Base-by-base conservation (phyloP, 495 filamentous ascomycete species). In the Aspergillus sclerotiicarbonarius region DNA sequence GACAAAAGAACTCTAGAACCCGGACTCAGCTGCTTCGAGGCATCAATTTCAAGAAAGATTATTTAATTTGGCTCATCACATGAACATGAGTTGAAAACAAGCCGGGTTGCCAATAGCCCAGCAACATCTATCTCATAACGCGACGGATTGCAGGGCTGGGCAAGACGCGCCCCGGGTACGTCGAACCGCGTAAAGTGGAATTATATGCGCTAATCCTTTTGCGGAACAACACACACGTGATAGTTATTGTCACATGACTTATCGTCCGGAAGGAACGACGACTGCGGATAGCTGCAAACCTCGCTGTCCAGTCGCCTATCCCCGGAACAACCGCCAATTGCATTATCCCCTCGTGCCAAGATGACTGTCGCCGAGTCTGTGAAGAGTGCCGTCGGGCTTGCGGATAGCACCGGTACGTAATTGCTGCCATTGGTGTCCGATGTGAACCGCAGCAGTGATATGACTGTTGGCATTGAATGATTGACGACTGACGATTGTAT, bases 341-440 rank as follows among this genome's bases (percentile, higher is more conserved):
- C 59, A 53, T 47, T 60, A 51, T 46, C 54, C 25, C 55, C 65
- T 60, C 49, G 25, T 35, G 41, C 31, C 67, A 78, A 67, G 54
- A 80, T 78, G 77, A 76, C 76, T 60, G 72, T 78, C 62, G 59
- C 58, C 39, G 82, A 86, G 69, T 72, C 80, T 45, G 71, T 84
- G 59, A 82, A 86, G 69, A 80, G 75, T 56, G 75, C 77, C 54
- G 75, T 82, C 48, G 82, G 82, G 37, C 67, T 80, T 44, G 72
- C 65, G 18, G 76, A 75, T 57, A 71, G 71, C 54, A 67, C 73
- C 49, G 66, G 79, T 81, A 69, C 47, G 76, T 71, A 58, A 63
- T 45, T 30, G 31, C 49, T 54, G 44, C 59, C 61, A 72, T 67
- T 70, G 63, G 56, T 43, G 12, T 6, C 30, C 33, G 15, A 9